Evolutionary conservation across 345 rosid species (phyloP).

Genomic region (Excoecaria cochinchinensis): DNA sequence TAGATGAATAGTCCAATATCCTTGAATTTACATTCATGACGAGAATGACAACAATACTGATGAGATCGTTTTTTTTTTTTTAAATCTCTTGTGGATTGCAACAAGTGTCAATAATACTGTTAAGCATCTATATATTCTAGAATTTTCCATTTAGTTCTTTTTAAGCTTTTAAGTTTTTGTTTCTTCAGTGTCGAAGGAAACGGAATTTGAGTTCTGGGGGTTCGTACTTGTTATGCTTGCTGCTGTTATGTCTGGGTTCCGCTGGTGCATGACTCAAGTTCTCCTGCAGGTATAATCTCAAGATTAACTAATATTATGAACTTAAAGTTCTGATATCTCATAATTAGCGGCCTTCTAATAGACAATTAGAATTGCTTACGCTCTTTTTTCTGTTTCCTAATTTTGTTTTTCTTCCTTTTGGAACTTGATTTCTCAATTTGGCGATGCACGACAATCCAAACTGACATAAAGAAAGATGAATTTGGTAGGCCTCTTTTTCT

Average conservation of each 20-base stretch:
- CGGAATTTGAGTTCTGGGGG: constrained; percentile 96
- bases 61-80: too few relatives aligned
- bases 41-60: too few relatives aligned
- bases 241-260: constrained; percentile 99
- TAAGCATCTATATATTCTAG: not conserved
- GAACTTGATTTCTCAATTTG: constrained; percentile 32
- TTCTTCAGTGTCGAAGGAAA: constrained; percentile 84
- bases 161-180: constrained; percentile 20
- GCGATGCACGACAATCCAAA: constrained; percentile 34
- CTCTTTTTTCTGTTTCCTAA: not conserved
- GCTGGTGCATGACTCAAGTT: constrained; percentile 99
- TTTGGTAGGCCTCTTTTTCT: constrained; percentile 53
- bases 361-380: not conserved
- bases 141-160: not conserved
- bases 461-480: constrained; percentile 69
- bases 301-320: constrained; percentile 6
- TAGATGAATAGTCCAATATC: too few relatives aligned
- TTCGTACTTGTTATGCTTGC: constrained; percentile 96
- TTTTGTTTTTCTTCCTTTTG: constrained; percentile 23
- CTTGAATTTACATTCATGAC: too few relatives aligned
- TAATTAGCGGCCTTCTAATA: not conserved
- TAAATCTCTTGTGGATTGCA: not conserved
- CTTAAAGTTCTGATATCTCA: not conserved
- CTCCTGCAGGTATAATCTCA: constrained; percentile 73
- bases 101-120: not conserved